Evolutionary conservation across 208 protist genomes (phyloP), one percentile per base, ranked within the genome.

Genomic region (Crithidia thermophila): DNA sequence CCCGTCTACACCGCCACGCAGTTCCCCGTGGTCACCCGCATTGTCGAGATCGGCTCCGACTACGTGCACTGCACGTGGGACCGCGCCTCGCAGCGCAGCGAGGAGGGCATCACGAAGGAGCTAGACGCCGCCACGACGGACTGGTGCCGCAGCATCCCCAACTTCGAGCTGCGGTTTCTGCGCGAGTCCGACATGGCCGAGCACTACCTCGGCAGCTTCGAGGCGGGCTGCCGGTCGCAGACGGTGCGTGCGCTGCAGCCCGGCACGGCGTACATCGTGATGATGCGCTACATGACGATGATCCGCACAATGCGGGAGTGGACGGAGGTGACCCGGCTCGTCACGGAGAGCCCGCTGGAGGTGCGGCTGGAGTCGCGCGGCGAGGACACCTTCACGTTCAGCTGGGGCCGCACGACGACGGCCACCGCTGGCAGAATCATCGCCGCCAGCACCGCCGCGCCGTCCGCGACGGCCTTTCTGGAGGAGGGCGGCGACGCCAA

Each of bases 31-130:
- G 60, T 63, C 11, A 79, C 67, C 8, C 62, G 71, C 34, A 81
- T 92, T 33, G 75, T 65, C 6, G 84, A 89, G 33, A 86, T 97
- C 30, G 89, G 93, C 27, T 89, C 91, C 68, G 89, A 97, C 68
- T 90, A 90, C 62, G 86, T 93, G 45, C 81, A 83, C 31, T 65
- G 95, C 23, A 78, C 55, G 18, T 97, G 93, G 93, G 81, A 90
- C 60, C 80, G 93, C 16, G 60, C 63, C 11, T 30, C 49, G 39
- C 65, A 67, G 40, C 81, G 86, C 4, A 74, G 75, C 47, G 77
- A 57, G 36, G 65, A 68, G 1, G 59, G 73, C 7, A 66, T 83
- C 14, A 67, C 82, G 14, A 34, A 47, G 20, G 93, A 97, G 71
- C 47, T 63, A 27, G 79, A 95, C 55, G 21, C 58, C 10, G 78